Conservation (phyloP, 805 yeast genomes). For the Saturnispora diversa region DNA sequence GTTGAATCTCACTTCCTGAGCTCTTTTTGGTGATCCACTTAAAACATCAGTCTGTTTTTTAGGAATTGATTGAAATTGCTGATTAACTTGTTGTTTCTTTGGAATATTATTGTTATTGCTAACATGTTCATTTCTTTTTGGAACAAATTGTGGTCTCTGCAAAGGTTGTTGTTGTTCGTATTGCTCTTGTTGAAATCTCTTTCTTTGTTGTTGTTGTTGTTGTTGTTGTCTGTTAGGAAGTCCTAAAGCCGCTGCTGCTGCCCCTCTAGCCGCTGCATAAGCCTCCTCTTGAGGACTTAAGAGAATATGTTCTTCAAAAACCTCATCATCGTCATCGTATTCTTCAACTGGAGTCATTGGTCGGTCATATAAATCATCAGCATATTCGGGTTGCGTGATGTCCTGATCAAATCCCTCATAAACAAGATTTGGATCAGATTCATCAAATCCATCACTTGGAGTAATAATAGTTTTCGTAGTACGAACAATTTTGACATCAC, state of each 20-base stretch:
- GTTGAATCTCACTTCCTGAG: conserved; percentile 2
- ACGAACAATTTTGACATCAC: conserved; percentile 41
- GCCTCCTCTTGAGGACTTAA: conserved; percentile 4
- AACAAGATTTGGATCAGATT: conserved; percentile 24
- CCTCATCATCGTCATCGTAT: conserved; percentile 1
- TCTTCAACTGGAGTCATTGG: conserved; percentile 5
- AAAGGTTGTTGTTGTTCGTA: too few relatives aligned
- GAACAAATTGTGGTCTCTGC: too few relatives aligned
- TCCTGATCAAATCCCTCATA: conserved; percentile 22
- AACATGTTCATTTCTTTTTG: too few relatives aligned
- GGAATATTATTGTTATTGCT: neutral
- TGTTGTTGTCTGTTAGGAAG: neutral
- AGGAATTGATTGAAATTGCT: too few relatives aligned
- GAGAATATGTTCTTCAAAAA: neutral
- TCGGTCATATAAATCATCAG: conserved; percentile 7
- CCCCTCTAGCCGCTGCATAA: conserved; percentile 2
- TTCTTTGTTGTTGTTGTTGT: neutral
- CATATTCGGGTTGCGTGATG: conserved; percentile 17
- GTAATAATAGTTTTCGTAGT: conserved; percentile 33
- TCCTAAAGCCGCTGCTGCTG: conserved; percentile 13
- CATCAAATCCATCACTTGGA: conserved; percentile 18
- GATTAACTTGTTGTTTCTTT: neutral
- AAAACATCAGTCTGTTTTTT: neutral
- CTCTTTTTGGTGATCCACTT: neutral
- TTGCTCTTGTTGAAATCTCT: neutral